Base-by-base conservation (phyloP, 306 rosid species). In the Vigna unguiculata region DNA sequence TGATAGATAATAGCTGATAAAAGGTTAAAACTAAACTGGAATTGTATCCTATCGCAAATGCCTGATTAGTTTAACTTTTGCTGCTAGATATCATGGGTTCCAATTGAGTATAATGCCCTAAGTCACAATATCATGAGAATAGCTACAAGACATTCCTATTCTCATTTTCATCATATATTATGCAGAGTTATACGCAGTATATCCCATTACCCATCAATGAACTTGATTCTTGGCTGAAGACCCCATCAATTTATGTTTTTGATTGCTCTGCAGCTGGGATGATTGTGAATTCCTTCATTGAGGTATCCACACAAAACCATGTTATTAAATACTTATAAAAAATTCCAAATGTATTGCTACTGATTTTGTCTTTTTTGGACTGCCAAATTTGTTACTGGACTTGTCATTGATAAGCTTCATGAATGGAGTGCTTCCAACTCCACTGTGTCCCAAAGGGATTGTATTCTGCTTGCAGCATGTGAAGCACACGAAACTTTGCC, bases 261-360 rank as follows among this genome's bases (percentile, higher is more conserved):
- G 99, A 96, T 84, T 96, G 99, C 86, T 91, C 99, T 83, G 98
- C 93, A 22, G 98, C 98, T 79, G 98, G 98, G 77, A 67, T 88
- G 89, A 87, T 96, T 83, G 84, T 96, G 25, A 93, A 93, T 86
- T 83, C 94, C 48, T 93, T 96, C 85, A 77, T 61, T 38, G 93
- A 93, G 98, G 99, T 96, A 85, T 64, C 49, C 59, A 41, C 61
- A 65, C 53, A 53, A 62, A 75, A 78, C 54, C 69, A 22, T 81
- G 68, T 46, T 67, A 25, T 59, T 52, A 77, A 47, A 71, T 51
- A 21, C 55, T 3, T 53, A 25, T 48, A 36, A 66, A 32, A 62
- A 49, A 20, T 77, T 77, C 22, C 70, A 63, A 68, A 49, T 28
- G 41, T 61, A 34, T 54, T 21, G 63, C 58, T 55, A 82, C 69